These are phyloP conservation scores for Evernia prunastri DNA, from an alignment of 495 filamentous ascomycete species.

Conservation along the genomic window DNA sequence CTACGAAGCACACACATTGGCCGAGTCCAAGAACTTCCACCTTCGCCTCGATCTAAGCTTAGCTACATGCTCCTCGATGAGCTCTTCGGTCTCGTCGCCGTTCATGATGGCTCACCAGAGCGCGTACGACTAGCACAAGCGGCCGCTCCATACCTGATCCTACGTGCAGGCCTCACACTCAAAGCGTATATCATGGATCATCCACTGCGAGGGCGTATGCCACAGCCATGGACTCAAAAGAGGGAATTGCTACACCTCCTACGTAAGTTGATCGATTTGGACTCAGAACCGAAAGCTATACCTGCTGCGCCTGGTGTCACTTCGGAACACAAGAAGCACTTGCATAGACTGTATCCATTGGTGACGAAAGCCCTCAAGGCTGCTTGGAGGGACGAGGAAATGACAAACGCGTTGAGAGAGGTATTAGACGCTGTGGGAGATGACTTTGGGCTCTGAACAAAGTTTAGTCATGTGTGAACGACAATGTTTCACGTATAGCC, in stretches of 20 bases:
- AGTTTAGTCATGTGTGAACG: not conserved
- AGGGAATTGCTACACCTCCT: constrained; percentile 71
- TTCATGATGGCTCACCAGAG: constrained; percentile 28
- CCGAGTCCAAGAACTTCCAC: constrained; percentile 60
- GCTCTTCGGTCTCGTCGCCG: constrained; percentile 63
- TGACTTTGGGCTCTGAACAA: constrained; percentile 24
- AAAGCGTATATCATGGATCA: constrained; percentile 86
- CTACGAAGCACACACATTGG: constrained; percentile 62
- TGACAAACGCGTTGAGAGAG: constrained; percentile 16
- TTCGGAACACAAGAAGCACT: constrained; percentile 59
- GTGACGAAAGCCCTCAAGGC: constrained; percentile 62
- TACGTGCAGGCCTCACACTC: constrained; percentile 71
- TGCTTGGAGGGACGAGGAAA: constrained; percentile 46
- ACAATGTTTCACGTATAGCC: not conserved
- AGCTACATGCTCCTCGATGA: constrained; percentile 75
- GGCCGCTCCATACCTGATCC: constrained; percentile 74
- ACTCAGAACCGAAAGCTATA: constrained; percentile 65
- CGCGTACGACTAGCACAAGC: constrained; percentile 62
- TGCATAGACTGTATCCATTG: constrained; percentile 78
- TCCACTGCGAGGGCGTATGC: constrained; percentile 84
- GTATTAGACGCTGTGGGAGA: constrained; percentile 25
- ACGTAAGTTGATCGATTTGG: constrained; percentile 53
- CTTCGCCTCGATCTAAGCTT: constrained; percentile 62
- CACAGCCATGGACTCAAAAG: constrained; percentile 76
- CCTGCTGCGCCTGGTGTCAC: constrained; percentile 54